Base-by-base conservation (phyloP, 2,329 filamentous ascomycete species). In the Claviceps lovelessii region DNA sequence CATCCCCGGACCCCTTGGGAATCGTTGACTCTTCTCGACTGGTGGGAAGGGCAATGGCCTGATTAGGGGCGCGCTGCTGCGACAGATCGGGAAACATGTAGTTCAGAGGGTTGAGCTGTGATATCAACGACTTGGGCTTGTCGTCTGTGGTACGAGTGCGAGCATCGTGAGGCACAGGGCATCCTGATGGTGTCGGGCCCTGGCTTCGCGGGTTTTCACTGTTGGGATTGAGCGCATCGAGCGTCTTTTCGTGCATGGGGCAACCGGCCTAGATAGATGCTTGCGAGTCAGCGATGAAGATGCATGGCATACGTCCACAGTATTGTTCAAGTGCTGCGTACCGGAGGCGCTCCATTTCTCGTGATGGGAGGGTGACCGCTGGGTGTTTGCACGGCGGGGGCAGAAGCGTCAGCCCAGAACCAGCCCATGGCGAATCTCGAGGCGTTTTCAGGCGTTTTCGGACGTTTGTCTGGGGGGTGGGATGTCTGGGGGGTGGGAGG, bases 81-180 rank as follows among this genome's bases (percentile, higher is more conserved):
- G 90, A 91, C 49, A 97, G 76, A 58, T 85, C 81, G 45, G 80
- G 77, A 68, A 94, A 95, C 91, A 98, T 98, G 76, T 91, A 96
- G 74, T 98, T 98, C 53, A 98, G 77, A 5, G 79, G 79, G 63
- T 83, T 83, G 54, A 82, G 71, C 63, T 76, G 78, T 3, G 79
- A 80, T 10, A 82, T 66, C 23, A 77, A 65, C 1, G 76, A 77
- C 56, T 71, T 70, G 44, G 70, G 62, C 58, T 73, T 64, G 45
- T 70, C 64, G 28, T 66, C 57, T 11, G 58, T 29, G 29, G 59
- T 54, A 44, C 62, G 29, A 28, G 59, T 54, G 45, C 62, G 57
- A 49, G 62, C 63, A 35, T 61, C 69, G 60, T 77, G 74, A 17
- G 73, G 71, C 13, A 78, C 70, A 33, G 76, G 76, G 55, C 74